These are phyloP conservation scores for Henckelia pumila DNA, from an alignment of 257 asterid species.

Conservation along the genomic window DNA sequence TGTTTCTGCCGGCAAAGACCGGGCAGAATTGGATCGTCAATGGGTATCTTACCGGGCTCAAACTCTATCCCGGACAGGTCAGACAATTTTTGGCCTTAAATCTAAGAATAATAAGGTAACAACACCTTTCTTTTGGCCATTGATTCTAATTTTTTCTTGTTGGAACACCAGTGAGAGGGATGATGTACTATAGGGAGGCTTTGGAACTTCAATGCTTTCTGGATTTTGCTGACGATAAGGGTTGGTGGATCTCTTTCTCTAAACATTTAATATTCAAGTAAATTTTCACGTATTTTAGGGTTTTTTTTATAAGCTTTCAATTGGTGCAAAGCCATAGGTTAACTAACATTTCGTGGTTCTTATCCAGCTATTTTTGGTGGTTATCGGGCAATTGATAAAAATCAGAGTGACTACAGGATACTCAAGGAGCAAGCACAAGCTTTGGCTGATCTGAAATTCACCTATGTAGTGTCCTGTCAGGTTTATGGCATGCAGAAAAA, in stretches of 20 bases:
- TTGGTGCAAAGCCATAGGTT: conserved; percentile 5
- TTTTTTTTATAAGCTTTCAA: conserved; percentile 16
- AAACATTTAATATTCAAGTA: not conserved
- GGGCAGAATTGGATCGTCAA: conserved; percentile 60
- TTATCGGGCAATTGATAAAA: conserved; percentile 62
- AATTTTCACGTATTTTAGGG: not conserved
- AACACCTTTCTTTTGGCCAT: not conserved
- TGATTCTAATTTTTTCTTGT: conserved; percentile 13
- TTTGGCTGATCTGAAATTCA: conserved; percentile 92
- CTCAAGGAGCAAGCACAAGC: conserved; percentile 78
- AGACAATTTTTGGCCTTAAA: conserved; percentile 20
- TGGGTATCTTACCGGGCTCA: conserved; percentile 99
- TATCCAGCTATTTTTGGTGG: conserved; percentile 82
- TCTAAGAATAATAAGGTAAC: conserved; percentile 2
- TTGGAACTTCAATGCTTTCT: conserved; percentile 93
- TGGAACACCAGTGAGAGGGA: conserved; percentile 77
- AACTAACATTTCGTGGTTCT: conserved; percentile 13
- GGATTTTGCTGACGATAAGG: conserved; percentile 83
- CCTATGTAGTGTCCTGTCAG: conserved; percentile 97
- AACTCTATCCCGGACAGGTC: conserved; percentile 98
- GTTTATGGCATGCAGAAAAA: conserved; percentile 92
- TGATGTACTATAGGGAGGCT: conserved; percentile 94
- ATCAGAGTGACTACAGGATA: conserved; percentile 44
- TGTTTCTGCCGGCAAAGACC: conserved; percentile 40
- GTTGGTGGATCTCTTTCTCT: conserved; percentile 43